Evolutionary conservation across 331 rosid species (phyloP).

Genomic region (Quercus phellos): DNA sequence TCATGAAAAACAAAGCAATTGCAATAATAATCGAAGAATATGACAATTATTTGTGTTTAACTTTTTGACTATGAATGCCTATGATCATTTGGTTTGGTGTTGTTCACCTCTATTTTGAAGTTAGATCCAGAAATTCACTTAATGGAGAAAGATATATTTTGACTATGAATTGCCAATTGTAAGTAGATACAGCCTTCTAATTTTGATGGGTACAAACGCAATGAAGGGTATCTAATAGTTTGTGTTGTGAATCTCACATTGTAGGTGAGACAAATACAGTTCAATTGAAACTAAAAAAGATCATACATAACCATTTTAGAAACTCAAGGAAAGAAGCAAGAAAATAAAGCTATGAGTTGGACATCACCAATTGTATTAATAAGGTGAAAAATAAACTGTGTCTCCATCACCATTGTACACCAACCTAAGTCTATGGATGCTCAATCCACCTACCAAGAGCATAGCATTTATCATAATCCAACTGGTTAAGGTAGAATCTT

Average conservation of each 20-base stretch:
- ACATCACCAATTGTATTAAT: neutral
- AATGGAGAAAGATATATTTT: no score
- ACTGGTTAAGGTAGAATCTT: neutral
- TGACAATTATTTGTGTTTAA: no score
- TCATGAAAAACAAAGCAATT: no score
- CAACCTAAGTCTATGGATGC: neutral
- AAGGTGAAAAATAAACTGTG: no score
- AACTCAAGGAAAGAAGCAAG: neutral
- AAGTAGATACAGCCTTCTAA: neutral
- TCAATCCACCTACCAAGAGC: neutral
- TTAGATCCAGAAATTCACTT: no score
- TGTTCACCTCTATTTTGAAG: no score
- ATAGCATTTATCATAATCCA: neutral
- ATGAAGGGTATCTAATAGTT: neutral
- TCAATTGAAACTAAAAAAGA: neutral
- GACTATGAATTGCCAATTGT: neutral
- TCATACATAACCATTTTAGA: neutral
- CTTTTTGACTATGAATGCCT: no score
- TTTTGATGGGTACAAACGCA: neutral
- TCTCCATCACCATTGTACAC: neutral
- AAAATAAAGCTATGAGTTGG: neutral
- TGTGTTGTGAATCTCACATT: neutral
- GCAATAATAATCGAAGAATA: no score
- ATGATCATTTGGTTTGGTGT: no score
- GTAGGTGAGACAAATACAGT: no score